Evolutionary conservation across 2,329 filamentous ascomycete species (phyloP).

Genomic region (Neofusicoccum cordaticola): DNA sequence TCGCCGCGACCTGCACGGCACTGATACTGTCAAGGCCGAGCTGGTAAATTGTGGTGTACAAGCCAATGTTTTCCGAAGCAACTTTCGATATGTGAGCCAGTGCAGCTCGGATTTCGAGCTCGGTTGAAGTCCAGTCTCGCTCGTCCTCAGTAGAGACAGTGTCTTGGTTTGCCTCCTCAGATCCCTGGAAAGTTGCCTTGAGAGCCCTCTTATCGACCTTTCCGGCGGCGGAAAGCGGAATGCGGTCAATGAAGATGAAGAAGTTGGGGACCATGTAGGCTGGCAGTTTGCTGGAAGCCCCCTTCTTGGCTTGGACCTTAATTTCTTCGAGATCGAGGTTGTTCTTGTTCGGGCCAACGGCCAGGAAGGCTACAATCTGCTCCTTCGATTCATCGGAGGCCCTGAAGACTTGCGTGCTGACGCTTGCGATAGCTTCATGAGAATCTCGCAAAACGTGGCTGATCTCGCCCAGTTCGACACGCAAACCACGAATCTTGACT

Average conservation of each 20-base stretch:
- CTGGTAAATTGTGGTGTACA: conserved; percentile 72
- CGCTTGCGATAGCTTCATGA: conserved; percentile 25
- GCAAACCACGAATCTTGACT: conserved; percentile 39
- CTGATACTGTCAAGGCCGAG: conserved; percentile 92
- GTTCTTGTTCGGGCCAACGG: conserved; percentile 9
- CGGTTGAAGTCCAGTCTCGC: conserved; percentile 50
- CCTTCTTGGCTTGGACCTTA: conserved; percentile 22
- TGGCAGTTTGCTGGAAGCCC: conserved; percentile 28
- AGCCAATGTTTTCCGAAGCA: conserved; percentile 50
- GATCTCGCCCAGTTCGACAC: conserved; percentile 40
- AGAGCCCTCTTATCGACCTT: conserved; percentile 41
- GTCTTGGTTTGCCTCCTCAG: conserved; percentile 12
- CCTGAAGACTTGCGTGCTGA: conserved; percentile 32
- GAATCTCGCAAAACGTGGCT: conserved; percentile 29
- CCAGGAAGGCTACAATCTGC: conserved; percentile 37
- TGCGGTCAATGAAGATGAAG: conserved; percentile 30
- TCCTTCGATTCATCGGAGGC: conserved; percentile 27
- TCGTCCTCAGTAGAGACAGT: conserved; percentile 14
- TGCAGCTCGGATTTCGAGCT: conserved; percentile 54
- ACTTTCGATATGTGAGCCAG: conserved; percentile 59
- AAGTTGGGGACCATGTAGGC: conserved; percentile 40
- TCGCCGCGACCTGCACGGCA: conserved; percentile 70
- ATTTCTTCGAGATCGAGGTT: conserved; percentile 20
- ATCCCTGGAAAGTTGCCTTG: conserved; percentile 28
- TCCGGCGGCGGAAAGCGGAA: conserved; percentile 39